A percentile compares a stretch with the other conserved stretches of the same genome.
phyloP scores from a whole-genome alignment of 106 monocot genomes.

The Dendrobium nobile region DNA sequence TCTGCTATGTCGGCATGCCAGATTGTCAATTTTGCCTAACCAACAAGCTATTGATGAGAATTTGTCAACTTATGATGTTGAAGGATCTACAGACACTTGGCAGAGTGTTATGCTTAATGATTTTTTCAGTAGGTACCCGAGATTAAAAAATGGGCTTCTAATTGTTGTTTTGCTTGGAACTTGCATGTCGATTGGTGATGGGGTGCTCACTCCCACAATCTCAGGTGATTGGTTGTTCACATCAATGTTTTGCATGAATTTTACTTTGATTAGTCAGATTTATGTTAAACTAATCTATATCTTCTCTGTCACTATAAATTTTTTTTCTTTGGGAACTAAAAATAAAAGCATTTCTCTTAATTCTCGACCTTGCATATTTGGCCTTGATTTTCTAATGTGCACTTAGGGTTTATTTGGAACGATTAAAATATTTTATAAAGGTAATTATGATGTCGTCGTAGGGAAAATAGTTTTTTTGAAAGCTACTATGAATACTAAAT shows the following conservation, averaged over 20 bases:
- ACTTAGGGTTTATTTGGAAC: no score
- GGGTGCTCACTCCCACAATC: conserved; percentile 73
- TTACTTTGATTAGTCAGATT: no score
- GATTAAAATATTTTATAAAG: no score
- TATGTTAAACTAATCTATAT: no score
- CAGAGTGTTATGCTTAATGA: conserved; percentile 38
- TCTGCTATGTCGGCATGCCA: conserved; percentile 71
- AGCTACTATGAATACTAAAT: no score
- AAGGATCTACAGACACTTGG: conserved; percentile 29
- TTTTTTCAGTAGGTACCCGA: conserved; percentile 46
- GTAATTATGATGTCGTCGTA: no score
- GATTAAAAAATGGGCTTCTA: conserved; percentile 31
- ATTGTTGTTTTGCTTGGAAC: conserved; percentile 64
- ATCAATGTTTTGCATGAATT: not conserved
- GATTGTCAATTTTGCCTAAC: conserved; percentile 54
- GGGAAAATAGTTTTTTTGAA: no score
- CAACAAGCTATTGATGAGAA: conserved; percentile 68
- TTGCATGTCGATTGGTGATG: conserved; percentile 74
- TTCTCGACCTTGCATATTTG: no score
- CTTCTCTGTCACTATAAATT: no score
- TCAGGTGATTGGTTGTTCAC: conserved; percentile 39
- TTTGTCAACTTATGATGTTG: conserved; percentile 45
- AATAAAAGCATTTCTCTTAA: no score
- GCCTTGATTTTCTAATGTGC: no score
- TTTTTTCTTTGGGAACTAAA: no score